phyloP scores from a whole-genome alignment of 352 stramenopile species.

The Phytophthora pluvialis region DNA sequence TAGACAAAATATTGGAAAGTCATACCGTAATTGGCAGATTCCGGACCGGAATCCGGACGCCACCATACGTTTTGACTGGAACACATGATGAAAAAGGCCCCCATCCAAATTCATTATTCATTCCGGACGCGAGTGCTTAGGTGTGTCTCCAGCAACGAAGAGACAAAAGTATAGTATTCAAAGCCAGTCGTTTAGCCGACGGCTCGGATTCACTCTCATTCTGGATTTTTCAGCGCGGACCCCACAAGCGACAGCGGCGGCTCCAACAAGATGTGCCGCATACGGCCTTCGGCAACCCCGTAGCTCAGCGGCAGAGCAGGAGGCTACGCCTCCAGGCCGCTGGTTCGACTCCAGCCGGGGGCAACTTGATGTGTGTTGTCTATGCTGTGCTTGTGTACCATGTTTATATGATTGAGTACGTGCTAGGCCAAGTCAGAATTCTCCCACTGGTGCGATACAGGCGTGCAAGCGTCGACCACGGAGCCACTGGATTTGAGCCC shows the following conservation, averaged over 20 bases:
- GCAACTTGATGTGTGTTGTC: not conserved
- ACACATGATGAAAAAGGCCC: no score
- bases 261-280: no score
- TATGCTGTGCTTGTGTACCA: no score
- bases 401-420: not conserved
- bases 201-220: no score
- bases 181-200: no score
- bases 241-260: not conserved
- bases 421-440: not conserved
- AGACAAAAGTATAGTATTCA: no score
- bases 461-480: not conserved
- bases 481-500: not conserved
- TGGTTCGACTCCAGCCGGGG: conserved; percentile 10
- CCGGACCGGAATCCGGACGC: not conserved
- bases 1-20: no score
- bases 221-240: not conserved
- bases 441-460: not conserved
- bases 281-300: not conserved
- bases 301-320: conserved; percentile 14
- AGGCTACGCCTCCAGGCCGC: not conserved
- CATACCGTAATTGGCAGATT: not conserved
- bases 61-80: not conserved
- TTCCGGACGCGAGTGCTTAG: not conserved
- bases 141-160: no score
- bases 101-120: not conserved